Evolutionary conservation across 1,139 yeast species (phyloP).

Genomic region (Hyphopichia wangnamkhiaoensis): DNA sequence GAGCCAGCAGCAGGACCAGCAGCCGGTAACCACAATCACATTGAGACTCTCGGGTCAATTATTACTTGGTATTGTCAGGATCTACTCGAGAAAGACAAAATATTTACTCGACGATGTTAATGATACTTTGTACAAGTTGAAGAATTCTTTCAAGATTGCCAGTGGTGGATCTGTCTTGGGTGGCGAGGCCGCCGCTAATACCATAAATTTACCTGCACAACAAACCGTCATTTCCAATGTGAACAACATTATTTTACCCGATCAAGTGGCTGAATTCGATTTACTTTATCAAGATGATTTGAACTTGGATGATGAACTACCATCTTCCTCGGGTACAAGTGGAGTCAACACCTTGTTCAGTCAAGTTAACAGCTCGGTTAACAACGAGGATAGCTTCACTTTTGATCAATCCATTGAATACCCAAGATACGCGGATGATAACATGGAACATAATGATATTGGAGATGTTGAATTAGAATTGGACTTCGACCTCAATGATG

Average conservation of each 20-base stretch:
- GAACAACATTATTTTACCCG: conserved; percentile 61
- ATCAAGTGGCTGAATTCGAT: conserved; percentile 79
- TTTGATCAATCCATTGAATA: conserved; percentile 59
- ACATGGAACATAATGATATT: conserved; percentile 21
- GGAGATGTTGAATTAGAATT: conserved; percentile 57
- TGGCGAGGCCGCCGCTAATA: conserved; percentile 21
- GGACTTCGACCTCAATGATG: conserved; percentile 29
- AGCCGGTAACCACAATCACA: conserved; percentile 50
- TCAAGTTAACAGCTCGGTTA: conserved; percentile 10
- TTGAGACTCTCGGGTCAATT: conserved; percentile 86
- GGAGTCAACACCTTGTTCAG: conserved; percentile 12
- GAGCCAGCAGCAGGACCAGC: conserved; percentile 29
- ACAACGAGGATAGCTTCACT: conserved; percentile 16
- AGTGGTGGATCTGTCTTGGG: conserved; percentile 36
- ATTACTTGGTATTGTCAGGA: conserved; percentile 83
- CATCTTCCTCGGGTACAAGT: conserved; percentile 7
- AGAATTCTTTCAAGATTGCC: conserved; percentile 62
- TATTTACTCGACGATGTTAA: conserved; percentile 83
- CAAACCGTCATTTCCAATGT: conserved; percentile 55
- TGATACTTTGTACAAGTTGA: conserved; percentile 72
- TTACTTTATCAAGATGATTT: conserved; percentile 67
- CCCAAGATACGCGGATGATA: conserved; percentile 43
- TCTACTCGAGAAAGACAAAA: conserved; percentile 84
- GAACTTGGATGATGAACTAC: conserved; percentile 48
- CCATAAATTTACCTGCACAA: conserved; percentile 48